These are phyloP conservation scores for Phenoliferia sp. DNA, from an alignment of 1,284 basidiomycete species.

Conservation along the genomic window DNA sequence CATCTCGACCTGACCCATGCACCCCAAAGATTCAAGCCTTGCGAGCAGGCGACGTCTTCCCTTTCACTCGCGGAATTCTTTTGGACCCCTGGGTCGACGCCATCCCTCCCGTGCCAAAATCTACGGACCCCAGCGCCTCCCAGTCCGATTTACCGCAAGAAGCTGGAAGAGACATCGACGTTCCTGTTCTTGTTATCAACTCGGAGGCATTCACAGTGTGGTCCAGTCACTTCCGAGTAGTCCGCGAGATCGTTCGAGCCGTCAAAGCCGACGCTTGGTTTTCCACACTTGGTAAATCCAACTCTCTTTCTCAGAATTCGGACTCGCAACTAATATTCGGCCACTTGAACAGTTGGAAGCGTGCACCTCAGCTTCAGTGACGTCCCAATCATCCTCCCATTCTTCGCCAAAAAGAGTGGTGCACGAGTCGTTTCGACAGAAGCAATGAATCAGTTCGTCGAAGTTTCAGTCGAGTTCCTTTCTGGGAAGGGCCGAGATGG, in stretches of 20 bases:
- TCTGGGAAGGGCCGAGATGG: background rate
- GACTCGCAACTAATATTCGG: background rate
- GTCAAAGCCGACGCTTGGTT: conserved; percentile 28
- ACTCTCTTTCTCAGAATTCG: conserved; percentile 17
- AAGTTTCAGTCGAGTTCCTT: conserved; percentile 16
- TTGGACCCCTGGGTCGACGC: conserved; percentile 31
- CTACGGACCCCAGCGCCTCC: background rate
- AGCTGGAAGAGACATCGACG: conserved; percentile 34
- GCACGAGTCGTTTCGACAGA: conserved; percentile 18
- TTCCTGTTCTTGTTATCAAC: conserved; percentile 46
- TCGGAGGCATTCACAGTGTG: conserved; percentile 45
- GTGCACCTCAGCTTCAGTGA: conserved; percentile 40
- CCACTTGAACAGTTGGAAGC: conserved; percentile 31
- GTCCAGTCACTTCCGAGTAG: conserved; percentile 36
- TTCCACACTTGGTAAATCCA: conserved; percentile 5
- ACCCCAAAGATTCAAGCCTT: conserved; percentile 22
- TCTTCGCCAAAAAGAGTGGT: conserved; percentile 39
- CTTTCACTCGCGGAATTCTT: conserved; percentile 25
- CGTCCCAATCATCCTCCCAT: conserved; percentile 36
- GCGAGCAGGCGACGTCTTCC: conserved; percentile 11
- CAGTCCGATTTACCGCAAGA: background rate
- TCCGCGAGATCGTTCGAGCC: conserved; percentile 36
- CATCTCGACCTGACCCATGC: background rate
- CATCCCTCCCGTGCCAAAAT: background rate
- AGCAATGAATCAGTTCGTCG: conserved; percentile 7